A percentile compares a stretch with the other conserved stretches of the same genome.
Evolutionary conservation across 2,329 filamentous ascomycete genomes (phyloP).

Genomic region (Pseudonectria buxi): DNA sequence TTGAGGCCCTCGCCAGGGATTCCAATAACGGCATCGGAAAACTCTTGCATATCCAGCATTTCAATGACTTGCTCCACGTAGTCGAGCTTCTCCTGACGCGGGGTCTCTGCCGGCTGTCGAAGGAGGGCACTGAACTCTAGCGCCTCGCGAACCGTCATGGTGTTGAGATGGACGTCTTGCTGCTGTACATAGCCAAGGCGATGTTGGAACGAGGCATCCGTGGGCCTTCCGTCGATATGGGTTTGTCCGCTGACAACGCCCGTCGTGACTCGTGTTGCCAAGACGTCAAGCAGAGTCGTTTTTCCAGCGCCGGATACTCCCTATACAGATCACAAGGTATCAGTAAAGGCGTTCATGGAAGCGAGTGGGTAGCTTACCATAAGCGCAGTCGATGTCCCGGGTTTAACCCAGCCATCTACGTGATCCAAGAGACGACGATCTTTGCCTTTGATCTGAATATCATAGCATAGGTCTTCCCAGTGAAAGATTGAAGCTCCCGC

Average conservation of each 20-base stretch:
- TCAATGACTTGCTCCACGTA: slow-evolving; percentile 26
- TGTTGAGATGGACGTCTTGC: slow-evolving; percentile 64
- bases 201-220: slow-evolving; percentile 57
- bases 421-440: slow-evolving; percentile 60
- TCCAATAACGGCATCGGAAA: slow-evolving; percentile 56
- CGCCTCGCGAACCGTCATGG: slow-evolving; percentile 50
- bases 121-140: slow-evolving; percentile 58
- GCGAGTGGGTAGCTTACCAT: slow-evolving; percentile 45
- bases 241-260: slow-evolving; percentile 67
- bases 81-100: slow-evolving; percentile 24
- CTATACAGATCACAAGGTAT: slow-evolving; percentile 12
- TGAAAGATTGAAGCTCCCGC: slow-evolving; percentile 47
- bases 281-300: slow-evolving; percentile 66
- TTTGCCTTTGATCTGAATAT: slow-evolving; percentile 58
- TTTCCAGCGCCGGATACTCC: slow-evolving; percentile 69
- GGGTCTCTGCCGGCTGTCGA: slow-evolving; percentile 54
- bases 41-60: slow-evolving; percentile 45
- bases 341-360: not conserved
- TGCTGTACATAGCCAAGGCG: slow-evolving; percentile 68
- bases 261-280: slow-evolving; percentile 67
- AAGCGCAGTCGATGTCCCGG: slow-evolving; percentile 64
- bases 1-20: slow-evolving; percentile 46
- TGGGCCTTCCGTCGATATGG: slow-evolving; percentile 58
- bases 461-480: slow-evolving; percentile 61
- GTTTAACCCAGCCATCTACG: slow-evolving; percentile 72